These are phyloP conservation scores for Euphorbia tirucalli DNA, from an alignment of 345 rosid genomes.

Conservation along the genomic window DNA sequence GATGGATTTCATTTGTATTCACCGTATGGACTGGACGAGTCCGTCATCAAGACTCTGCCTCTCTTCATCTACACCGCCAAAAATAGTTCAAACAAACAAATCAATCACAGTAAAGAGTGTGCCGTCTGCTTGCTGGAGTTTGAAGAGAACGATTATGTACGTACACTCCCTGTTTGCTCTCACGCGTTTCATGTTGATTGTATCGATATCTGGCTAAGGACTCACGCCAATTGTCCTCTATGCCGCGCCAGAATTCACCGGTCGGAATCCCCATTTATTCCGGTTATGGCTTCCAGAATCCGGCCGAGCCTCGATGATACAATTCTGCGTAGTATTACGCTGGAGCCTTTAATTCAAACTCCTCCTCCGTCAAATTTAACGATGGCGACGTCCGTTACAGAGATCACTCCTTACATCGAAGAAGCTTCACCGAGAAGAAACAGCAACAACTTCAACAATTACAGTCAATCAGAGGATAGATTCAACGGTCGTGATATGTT, in stretches of 20 bases:
- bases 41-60: slow-evolving; percentile 81
- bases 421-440: slow-evolving; percentile 43
- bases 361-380: slow-evolving; percentile 15
- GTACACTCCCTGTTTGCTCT: slow-evolving; percentile 76
- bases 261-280: slow-evolving; percentile 62
- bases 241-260: slow-evolving; percentile 77
- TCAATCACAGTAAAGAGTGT: slow-evolving; percentile 40
- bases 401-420: slow-evolving; percentile 48
- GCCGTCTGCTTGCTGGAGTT: slow-evolving; percentile 90
- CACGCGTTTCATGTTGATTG: slow-evolving; percentile 95
- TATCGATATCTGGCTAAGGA: slow-evolving; percentile 84
- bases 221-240: slow-evolving; percentile 89
- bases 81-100: slow-evolving; percentile 17
- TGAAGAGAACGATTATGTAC: slow-evolving; percentile 72
- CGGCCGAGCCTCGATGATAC: slow-evolving; percentile 75
- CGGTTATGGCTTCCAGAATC: slow-evolving; percentile 85
- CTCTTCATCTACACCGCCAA: slow-evolving; percentile 51
- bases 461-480: slow-evolving; percentile 41
- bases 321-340: slow-evolving; percentile 26
- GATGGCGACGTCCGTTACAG: slow-evolving; percentile 27
- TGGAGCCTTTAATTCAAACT: slow-evolving; percentile 29
- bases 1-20: slow-evolving; percentile 46
- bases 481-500: slow-evolving; percentile 39
- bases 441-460: slow-evolving; percentile 9
- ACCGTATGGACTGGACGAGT: slow-evolving; percentile 79